These are phyloP conservation scores for Helianthus tuberosus DNA, from an alignment of 129 eudicot genomes.

Conservation along the genomic window DNA sequence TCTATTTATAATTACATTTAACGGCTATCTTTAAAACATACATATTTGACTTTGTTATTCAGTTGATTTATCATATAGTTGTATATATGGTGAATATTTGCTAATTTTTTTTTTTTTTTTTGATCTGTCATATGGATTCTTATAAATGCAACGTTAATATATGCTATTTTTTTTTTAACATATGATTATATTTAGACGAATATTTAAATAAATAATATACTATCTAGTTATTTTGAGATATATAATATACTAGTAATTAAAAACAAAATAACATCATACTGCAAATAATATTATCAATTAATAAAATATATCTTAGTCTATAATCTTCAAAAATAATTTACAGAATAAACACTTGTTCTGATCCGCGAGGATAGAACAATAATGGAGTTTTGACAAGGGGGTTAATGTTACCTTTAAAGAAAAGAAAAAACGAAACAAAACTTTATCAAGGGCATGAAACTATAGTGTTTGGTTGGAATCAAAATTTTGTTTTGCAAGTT, in stretches of 20 bases:
- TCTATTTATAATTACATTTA: neutral
- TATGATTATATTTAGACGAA: neutral
- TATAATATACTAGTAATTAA: neutral
- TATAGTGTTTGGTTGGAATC: too few relatives aligned
- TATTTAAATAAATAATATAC: neutral
- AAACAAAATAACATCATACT: neutral
- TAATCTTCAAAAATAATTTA: neutral
- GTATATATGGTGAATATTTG: neutral
- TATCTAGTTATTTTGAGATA: neutral
- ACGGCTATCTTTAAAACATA: conserved; percentile 20
- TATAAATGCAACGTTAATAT: too few relatives aligned
- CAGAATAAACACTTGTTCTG: too few relatives aligned
- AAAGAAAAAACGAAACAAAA: too few relatives aligned
- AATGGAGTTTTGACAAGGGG: too few relatives aligned
- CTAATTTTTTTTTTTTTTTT: neutral
- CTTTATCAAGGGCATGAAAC: too few relatives aligned
- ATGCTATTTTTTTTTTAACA: neutral
- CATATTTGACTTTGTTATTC: conserved; percentile 15
- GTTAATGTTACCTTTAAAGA: too few relatives aligned
- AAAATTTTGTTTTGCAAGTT: too few relatives aligned
- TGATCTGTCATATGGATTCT: too few relatives aligned
- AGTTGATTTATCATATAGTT: neutral
- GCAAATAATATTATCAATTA: neutral
- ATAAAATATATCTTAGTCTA: neutral
- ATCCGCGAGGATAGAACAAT: too few relatives aligned